phyloP scores from a whole-genome alignment of 1,284 basidiomycete genomes.

The Coniferiporia sulphurascens region DNA sequence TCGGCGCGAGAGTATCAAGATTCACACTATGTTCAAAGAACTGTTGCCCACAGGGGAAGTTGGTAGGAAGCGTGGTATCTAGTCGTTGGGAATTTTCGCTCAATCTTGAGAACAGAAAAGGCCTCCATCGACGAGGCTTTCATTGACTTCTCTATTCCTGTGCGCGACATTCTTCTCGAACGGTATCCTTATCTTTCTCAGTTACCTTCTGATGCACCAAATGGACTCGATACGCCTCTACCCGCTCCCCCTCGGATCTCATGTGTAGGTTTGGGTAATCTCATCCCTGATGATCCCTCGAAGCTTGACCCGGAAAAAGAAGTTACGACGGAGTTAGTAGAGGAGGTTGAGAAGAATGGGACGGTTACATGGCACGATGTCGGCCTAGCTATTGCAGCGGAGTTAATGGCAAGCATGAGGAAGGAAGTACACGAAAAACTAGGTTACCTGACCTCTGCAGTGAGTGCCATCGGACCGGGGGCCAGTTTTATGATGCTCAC shows the following conservation, averaged over 20 bases:
- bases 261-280: constrained; percentile 65
- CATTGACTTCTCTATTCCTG: constrained; percentile 80
- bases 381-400: constrained; percentile 84
- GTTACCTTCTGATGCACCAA: constrained; percentile 62
- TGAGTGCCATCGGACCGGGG: constrained; percentile 33
- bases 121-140: constrained; percentile 85
- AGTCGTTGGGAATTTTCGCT: neutral
- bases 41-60: constrained; percentile 68
- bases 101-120: constrained; percentile 51
- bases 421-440: constrained; percentile 66
- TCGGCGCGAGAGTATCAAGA: constrained; percentile 85
- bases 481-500: neutral
- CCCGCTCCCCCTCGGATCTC: constrained; percentile 68
- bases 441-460: constrained; percentile 93
- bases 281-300: constrained; percentile 61
- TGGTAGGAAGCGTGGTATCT: constrained; percentile 36
- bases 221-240: constrained; percentile 76
- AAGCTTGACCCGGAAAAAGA: constrained; percentile 18
- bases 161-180: constrained; percentile 66
- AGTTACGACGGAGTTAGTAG: constrained; percentile 19
- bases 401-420: constrained; percentile 78
- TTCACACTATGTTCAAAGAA: constrained; percentile 83
- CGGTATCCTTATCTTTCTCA: constrained; percentile 73
- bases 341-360: constrained; percentile 31
- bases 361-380: constrained; percentile 85